phyloP scores from a whole-genome alignment of 768 basidiomycete species.

The Auriscalpium microsporum region DNA sequence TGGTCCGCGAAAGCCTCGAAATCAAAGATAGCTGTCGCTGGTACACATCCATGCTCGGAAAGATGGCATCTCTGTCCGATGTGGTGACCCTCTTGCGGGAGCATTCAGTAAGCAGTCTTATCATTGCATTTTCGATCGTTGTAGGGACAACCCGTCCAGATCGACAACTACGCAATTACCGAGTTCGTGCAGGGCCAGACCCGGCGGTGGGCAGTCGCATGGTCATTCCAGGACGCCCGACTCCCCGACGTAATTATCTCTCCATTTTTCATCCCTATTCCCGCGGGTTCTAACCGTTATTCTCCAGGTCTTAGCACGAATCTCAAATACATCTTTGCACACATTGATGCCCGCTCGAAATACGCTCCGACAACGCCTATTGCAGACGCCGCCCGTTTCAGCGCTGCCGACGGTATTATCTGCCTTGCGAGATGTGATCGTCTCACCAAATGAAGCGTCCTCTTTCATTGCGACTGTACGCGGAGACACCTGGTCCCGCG shows the following conservation, averaged over 20 bases:
- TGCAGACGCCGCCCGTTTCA: conserved; percentile 14
- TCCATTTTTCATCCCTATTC: background rate
- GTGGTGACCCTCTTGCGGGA: conserved; percentile 49
- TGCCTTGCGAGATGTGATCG: conserved; percentile 23
- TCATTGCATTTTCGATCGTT: background rate
- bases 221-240: conserved; percentile 61
- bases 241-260: conserved; percentile 66
- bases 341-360: conserved; percentile 51
- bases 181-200: conserved; percentile 85
- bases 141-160: conserved; percentile 31
- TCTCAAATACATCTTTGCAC: conserved; percentile 35
- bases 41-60: conserved; percentile 93
- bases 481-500: conserved; percentile 61
- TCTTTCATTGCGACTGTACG: conserved; percentile 4
- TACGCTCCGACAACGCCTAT: conserved; percentile 35
- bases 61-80: conserved; percentile 60
- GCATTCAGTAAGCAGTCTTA: conserved; percentile 28
- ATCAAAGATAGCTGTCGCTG: conserved; percentile 55
- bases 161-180: conserved; percentile 79
- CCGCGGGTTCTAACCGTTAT: conserved; percentile 26
- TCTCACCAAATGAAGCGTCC: conserved; percentile 1
- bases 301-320: conserved; percentile 30
- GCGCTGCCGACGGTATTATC: conserved; percentile 26
- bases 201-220: conserved; percentile 85
- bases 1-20: conserved; percentile 66